phyloP scores from a whole-genome alignment of 2,329 filamentous ascomycete species.

The Sporothrix variecibatus region DNA sequence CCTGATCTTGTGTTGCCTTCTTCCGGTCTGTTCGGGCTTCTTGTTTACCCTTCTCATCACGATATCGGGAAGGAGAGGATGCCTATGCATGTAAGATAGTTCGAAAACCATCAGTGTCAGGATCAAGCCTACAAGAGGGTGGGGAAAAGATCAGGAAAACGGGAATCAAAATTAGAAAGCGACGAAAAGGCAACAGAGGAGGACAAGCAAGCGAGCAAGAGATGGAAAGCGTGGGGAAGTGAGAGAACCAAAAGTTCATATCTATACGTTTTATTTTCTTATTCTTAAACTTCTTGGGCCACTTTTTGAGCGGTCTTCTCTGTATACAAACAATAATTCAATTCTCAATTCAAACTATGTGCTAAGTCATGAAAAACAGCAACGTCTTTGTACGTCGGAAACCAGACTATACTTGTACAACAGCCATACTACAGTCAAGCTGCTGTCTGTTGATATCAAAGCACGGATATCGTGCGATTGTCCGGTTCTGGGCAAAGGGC shows the following conservation, averaged over 20 bases:
- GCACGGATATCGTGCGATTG: neutral
- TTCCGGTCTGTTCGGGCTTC: neutral
- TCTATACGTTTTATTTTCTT: neutral
- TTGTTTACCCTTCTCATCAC: neutral
- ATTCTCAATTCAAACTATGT: neutral
- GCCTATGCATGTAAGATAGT: neutral
- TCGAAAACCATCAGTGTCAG: neutral
- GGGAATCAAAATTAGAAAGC: neutral
- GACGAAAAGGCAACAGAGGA: neutral
- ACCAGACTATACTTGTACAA: no score
- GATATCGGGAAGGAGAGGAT: neutral
- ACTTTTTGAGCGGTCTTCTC: neutral
- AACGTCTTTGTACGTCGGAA: neutral
- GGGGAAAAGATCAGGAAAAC: neutral
- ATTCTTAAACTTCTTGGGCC: neutral
- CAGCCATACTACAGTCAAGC: neutral
- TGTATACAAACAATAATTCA: slow-evolving; percentile 1
- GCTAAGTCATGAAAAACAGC: no score
- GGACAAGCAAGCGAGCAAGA: neutral
- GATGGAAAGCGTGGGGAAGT: neutral
- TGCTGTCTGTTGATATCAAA: neutral
- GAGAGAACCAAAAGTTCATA: neutral
- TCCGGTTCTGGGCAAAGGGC: neutral
- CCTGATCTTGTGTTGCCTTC: neutral
- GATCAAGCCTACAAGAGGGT: no score